Evolutionary conservation across 768 basidiomycete species (phyloP).

Genomic region (Boletus huronensis): DNA sequence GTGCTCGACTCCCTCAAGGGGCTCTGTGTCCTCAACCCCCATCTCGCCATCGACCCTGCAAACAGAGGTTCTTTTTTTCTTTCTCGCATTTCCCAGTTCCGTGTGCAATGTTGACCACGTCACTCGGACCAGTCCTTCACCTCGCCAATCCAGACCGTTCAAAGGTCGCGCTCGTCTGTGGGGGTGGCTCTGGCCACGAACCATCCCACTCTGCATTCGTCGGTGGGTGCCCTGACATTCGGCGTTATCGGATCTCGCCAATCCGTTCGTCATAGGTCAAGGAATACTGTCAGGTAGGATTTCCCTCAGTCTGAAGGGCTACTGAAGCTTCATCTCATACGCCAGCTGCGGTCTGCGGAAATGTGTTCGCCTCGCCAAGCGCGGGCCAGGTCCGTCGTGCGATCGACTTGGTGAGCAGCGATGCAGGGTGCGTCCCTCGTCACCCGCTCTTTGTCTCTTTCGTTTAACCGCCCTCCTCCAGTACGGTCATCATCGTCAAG

Average conservation of each 20-base stretch:
- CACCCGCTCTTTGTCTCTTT: neutral
- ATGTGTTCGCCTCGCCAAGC: conserved; percentile 87
- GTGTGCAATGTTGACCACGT: neutral
- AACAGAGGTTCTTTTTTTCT: conserved; percentile 58
- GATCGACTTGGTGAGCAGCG: conserved; percentile 71
- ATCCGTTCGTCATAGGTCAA: conserved; percentile 42
- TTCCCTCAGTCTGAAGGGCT: neutral
- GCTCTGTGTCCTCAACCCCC: conserved; percentile 66
- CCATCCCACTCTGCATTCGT: conserved; percentile 89
- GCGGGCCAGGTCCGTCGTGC: conserved; percentile 78
- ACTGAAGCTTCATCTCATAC: neutral
- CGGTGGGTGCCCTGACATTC: conserved; percentile 43
- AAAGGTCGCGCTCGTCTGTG: conserved; percentile 76
- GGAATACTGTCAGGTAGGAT: conserved; percentile 71
- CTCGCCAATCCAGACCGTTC: conserved; percentile 51
- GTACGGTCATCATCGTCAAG: conserved; percentile 84
- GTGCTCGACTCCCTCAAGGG: conserved; percentile 79
- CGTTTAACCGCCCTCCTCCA: conserved; percentile 23
- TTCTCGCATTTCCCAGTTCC: neutral
- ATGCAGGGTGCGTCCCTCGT: conserved; percentile 53
- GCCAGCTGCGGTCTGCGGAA: conserved; percentile 78
- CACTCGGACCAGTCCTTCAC: conserved; percentile 53
- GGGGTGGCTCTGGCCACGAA: conserved; percentile 88
- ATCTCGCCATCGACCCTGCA: conserved; percentile 61
- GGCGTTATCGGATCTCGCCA: neutral